Evolutionary conservation across 192 early-diverging fungal species (phyloP).

Genomic region (Coemansia guatemalensis): DNA sequence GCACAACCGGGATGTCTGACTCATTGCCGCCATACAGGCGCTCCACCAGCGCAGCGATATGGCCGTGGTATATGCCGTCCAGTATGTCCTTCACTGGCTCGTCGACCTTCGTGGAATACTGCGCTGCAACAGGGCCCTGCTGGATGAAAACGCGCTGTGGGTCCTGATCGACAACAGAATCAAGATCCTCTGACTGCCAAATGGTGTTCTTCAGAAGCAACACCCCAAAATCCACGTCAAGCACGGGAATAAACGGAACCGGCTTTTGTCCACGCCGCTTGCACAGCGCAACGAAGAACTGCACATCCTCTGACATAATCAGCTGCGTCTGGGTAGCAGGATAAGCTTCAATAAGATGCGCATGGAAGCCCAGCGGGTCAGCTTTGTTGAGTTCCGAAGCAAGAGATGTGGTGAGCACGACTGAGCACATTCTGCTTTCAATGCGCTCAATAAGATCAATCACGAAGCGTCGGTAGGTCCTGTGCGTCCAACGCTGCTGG

Average conservation of each 20-base stretch:
- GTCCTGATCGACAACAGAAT: slow-evolving; percentile 83
- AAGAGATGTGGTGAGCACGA: not conserved
- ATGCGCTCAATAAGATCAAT: slow-evolving; percentile 80
- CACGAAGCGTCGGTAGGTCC: slow-evolving; percentile 66
- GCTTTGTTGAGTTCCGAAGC: not conserved
- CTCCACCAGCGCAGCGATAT: slow-evolving; percentile 72
- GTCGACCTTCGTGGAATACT: slow-evolving; percentile 69
- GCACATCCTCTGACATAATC: slow-evolving; percentile 9
- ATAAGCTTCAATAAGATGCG: not conserved
- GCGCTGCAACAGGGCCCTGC: slow-evolving; percentile 84
- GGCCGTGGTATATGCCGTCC: slow-evolving; percentile 76
- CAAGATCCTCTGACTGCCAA: slow-evolving; percentile 88
- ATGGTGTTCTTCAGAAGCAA: slow-evolving; percentile 92
- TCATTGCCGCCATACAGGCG: slow-evolving; percentile 66
- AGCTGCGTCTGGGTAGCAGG: slow-evolving; percentile 6
- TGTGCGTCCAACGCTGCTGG: slow-evolving; percentile 80
- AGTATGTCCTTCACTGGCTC: slow-evolving; percentile 89
- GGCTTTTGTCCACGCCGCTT: slow-evolving; percentile 75
- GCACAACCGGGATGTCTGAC: slow-evolving; percentile 67
- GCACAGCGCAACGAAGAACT: slow-evolving; percentile 10
- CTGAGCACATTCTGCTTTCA: slow-evolving; percentile 66
- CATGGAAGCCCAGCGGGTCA: too few relatives aligned
- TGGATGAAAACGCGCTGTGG: slow-evolving; percentile 82
- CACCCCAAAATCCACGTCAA: slow-evolving; percentile 86
- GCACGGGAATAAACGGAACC: too few relatives aligned